Conservation (phyloP, 495 filamentous ascomycete species). For the Penicillium turbatum region DNA sequence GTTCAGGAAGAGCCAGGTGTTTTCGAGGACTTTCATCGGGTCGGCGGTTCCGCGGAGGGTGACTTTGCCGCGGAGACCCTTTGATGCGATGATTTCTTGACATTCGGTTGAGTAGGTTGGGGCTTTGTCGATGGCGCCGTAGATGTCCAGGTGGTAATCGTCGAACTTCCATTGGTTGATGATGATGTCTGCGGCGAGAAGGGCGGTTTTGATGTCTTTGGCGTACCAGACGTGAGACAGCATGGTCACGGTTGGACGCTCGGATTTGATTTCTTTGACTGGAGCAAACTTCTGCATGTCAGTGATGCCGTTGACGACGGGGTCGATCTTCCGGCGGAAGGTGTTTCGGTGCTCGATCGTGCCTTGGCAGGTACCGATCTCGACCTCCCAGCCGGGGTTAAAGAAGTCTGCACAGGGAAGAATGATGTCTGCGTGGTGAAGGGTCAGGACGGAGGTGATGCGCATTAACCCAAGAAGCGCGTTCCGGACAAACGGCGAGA, state of each 20-base stretch:
- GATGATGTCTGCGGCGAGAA: conserved; percentile 61
- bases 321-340: conserved; percentile 61
- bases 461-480: conserved; percentile 53
- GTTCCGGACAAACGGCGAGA: conserved; percentile 55
- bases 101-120: conserved; percentile 58
- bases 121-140: conserved; percentile 57
- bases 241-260: conserved; percentile 60
- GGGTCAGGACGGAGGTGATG: conserved; percentile 54
- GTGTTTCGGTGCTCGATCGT: conserved; percentile 53
- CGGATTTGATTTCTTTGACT: conserved; percentile 52
- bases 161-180: conserved; percentile 63
- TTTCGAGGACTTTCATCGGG: conserved; percentile 53
- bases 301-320: conserved; percentile 64
- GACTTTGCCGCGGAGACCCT: conserved; percentile 51
- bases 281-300: conserved; percentile 62
- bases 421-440: conserved; percentile 62
- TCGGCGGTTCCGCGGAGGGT: conserved; percentile 54
- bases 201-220: conserved; percentile 62
- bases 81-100: conserved; percentile 58
- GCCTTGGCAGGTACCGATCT: conserved; percentile 59
- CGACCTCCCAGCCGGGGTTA: conserved; percentile 64
- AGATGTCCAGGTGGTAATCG: conserved; percentile 60
- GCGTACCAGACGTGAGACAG: conserved; percentile 62
- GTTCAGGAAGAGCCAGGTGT: conserved; percentile 65
- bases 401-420: conserved; percentile 63